A percentile compares a stretch with the other conserved stretches of the same genome.
Conservation (phyloP, 2,329 filamentous ascomycete species). For the Grosmannia clavigera region DNA sequence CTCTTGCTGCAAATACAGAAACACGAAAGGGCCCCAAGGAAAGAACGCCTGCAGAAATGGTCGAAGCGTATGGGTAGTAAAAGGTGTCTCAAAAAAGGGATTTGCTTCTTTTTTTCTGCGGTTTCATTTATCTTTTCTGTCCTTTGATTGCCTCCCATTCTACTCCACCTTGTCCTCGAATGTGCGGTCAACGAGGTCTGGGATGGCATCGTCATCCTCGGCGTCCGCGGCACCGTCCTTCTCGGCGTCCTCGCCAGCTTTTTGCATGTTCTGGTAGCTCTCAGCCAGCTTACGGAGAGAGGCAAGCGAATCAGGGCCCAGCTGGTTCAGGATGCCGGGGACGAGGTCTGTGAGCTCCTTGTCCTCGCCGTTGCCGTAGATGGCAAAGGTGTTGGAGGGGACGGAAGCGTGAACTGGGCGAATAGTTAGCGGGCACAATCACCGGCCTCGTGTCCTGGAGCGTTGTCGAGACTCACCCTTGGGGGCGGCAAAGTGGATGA, state of each 20-base stretch:
- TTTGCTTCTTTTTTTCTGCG: slow-evolving; percentile 8
- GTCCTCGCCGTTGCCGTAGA: slow-evolving; percentile 97
- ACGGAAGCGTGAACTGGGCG: slow-evolving; percentile 86
- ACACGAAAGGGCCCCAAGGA: neutral
- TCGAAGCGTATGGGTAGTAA: neutral
- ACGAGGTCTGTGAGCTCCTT: slow-evolving; percentile 99
- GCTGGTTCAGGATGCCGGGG: slow-evolving; percentile 98
- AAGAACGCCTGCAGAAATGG: neutral
- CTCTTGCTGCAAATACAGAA: neutral
- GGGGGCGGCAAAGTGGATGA: slow-evolving; percentile 96
- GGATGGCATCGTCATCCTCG: slow-evolving; percentile 84
- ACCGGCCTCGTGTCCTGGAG: neutral
- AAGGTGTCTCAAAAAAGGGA: neutral
- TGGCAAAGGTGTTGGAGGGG: slow-evolving; percentile 97
- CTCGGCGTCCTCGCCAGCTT: slow-evolving; percentile 65
- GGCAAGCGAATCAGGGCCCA: slow-evolving; percentile 93
- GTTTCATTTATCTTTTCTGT: slow-evolving; percentile 4
- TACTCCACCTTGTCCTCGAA: slow-evolving; percentile 98
- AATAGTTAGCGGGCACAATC: slow-evolving; percentile 1
- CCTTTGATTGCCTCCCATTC: slow-evolving; percentile 12
- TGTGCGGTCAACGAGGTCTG: slow-evolving; percentile 93
- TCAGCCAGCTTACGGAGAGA: slow-evolving; percentile 97
- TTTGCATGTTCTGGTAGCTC: slow-evolving; percentile 98
- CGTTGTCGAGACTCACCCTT: slow-evolving; percentile 57
- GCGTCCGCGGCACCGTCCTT: slow-evolving; percentile 68